These are phyloP conservation scores for Acanthamoeba lenticulata DNA, from an alignment of 208 protist species.

Conservation along the genomic window DNA sequence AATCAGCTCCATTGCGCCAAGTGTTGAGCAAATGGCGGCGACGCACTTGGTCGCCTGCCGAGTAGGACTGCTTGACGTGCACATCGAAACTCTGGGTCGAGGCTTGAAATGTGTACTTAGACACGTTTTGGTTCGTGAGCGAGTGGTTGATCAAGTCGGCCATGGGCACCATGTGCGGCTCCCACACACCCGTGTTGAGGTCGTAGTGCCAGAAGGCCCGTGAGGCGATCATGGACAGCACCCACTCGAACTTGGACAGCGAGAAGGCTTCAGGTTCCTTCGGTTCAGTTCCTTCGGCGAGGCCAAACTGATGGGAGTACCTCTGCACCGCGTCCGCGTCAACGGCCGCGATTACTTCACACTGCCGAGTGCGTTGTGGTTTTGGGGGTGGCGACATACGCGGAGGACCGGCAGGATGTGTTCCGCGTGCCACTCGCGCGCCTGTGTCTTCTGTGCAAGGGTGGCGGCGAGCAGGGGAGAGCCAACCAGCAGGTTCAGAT, in stretches of 20 bases:
- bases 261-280: not conserved
- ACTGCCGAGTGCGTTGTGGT: not conserved
- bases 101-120: not conserved
- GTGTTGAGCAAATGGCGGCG: not conserved
- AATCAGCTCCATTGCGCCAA: too few species aligned
- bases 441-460: not conserved
- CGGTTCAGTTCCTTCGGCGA: not conserved
- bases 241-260: not conserved
- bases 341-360: too few species aligned
- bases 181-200: not conserved
- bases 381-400: not conserved
- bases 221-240: slow-evolving; percentile 9
- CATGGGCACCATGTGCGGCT: slow-evolving; percentile 40
- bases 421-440: not conserved
- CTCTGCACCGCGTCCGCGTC: not conserved
- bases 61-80: not conserved
- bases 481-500: not conserved
- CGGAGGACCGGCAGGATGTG: not conserved
- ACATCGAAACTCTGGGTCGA: not conserved
- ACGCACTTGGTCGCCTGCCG: not conserved
- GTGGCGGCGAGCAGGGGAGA: not conserved
- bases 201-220: slow-evolving; percentile 41
- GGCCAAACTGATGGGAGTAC: not conserved
- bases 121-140: slow-evolving; percentile 51
- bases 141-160: slow-evolving; percentile 41